phyloP scores from a whole-genome alignment of 768 basidiomycete species.

The Cyclocybe aegerita region DNA sequence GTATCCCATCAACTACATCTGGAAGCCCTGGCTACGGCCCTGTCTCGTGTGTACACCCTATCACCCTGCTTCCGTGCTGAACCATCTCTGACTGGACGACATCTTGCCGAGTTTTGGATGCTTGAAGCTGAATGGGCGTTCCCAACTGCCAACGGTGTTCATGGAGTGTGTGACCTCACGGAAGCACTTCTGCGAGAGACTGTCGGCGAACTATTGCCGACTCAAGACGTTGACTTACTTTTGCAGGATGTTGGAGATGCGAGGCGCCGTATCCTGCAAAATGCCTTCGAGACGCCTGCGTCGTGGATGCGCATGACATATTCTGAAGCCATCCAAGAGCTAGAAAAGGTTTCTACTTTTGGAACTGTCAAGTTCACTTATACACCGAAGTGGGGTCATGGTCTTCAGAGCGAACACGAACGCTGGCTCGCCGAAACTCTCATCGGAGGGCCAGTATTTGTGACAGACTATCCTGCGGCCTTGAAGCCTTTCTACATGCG shows the following conservation, averaged over 20 bases:
- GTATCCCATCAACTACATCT: slow-evolving; percentile 97
- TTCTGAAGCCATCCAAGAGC: slow-evolving; percentile 64
- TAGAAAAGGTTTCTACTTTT: slow-evolving; percentile 31
- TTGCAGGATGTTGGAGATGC: slow-evolving; percentile 39
- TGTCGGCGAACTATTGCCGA: slow-evolving; percentile 16
- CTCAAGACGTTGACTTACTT: slow-evolving; percentile 32
- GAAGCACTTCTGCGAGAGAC: slow-evolving; percentile 33
- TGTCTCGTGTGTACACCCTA: slow-evolving; percentile 88
- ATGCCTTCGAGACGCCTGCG: slow-evolving; percentile 28
- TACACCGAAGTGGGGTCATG: slow-evolving; percentile 63
- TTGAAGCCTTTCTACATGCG: slow-evolving; percentile 99
- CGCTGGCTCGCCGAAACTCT: slow-evolving; percentile 78
- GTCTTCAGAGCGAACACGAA: slow-evolving; percentile 90
- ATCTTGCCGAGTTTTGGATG: slow-evolving; percentile 99
- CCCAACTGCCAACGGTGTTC: slow-evolving; percentile 29
- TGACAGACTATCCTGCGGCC: slow-evolving; percentile 81
- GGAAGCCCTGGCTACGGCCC: slow-evolving; percentile 76
- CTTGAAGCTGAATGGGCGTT: slow-evolving; percentile 90
- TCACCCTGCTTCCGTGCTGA: slow-evolving; percentile 96
- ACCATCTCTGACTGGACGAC: slow-evolving; percentile 81
- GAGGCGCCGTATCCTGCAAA: slow-evolving; percentile 32
- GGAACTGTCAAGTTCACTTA: slow-evolving; percentile 44
- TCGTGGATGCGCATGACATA: slow-evolving; percentile 81
- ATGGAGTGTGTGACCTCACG: slow-evolving; percentile 42
- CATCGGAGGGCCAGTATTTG: slow-evolving; percentile 78